Evolutionary conservation across 139 green algal genomes (phyloP), one percentile per base, ranked within the genome.

Genomic region (Penium margaritaceum): DNA sequence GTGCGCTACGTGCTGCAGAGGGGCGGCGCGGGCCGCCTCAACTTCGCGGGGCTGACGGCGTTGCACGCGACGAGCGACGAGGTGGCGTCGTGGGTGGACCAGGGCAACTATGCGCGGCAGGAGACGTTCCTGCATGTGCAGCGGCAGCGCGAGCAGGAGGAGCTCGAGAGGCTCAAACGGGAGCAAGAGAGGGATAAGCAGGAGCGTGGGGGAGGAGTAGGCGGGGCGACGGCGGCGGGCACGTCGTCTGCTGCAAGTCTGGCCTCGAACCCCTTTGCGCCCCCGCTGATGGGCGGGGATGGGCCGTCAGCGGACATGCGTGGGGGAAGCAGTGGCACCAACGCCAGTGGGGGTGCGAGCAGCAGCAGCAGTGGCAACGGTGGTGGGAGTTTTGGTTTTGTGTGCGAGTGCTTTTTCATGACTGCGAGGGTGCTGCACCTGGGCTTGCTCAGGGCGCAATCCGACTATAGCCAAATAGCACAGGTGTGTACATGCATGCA

Each of bases 391-490:
- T 35, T 60, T 60, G 86, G 93, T 72, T 98, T 99, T 84, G 95
- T 98, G 67, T 97, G 90, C 75, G 90, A 97, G 72, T 89, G 83
- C 74, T 99, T 97, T 84, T 97, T 97, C 85, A 80, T 97, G 61
- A 92, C 91, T 5, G 85, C 82, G 6, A 63, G 69, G 27, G 80
- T 79, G 24, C 80, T 97, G 79, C 88, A 95, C 75, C 76, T 97
- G 41, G 93, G 93, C 21, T 37, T 91, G 19, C 74, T 86, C n/a
- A 81, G 85, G 38, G 64, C 79, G 34, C 69, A 91, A 21, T 72
- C 67, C 9, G 73, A 78, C 15, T 63, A n/a, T n/a, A n/a, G n/a
- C n/a, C n/a, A n/a, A n/a, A n/a, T n/a, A n/a, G n/a, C n/a, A n/a
- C n/a, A n/a, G n/a, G n/a, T n/a, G n/a, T n/a, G n/a, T n/a, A n/a